phyloP scores from a whole-genome alignment of 2,329 filamentous ascomycete species.

The Exophiala phaeomuriformis region DNA sequence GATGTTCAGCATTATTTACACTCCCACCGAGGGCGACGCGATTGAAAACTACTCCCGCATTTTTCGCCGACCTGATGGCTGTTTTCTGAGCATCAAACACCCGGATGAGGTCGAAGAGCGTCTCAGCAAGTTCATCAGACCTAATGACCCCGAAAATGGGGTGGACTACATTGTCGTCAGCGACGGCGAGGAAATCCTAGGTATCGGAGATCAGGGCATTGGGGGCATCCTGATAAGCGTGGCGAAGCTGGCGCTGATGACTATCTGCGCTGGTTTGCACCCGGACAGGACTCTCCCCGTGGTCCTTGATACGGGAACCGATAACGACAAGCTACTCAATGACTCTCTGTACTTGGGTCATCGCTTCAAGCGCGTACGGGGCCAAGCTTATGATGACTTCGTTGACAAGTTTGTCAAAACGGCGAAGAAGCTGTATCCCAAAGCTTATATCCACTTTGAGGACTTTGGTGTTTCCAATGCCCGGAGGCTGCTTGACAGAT shows the following conservation, averaged over 20 bases:
- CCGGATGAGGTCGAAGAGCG: conserved; percentile 53
- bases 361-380: conserved; percentile 57
- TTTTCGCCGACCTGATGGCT: conserved; percentile 72
- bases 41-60: conserved; percentile 76
- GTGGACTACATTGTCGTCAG: conserved; percentile 85
- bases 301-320: conserved; percentile 76
- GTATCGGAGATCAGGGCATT: conserved; percentile 82
- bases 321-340: conserved; percentile 66
- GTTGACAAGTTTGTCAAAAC: conserved; percentile 66
- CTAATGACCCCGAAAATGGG: conserved; percentile 13
- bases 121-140: conserved; percentile 50
- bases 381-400: conserved; percentile 67
- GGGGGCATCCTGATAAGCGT: conserved; percentile 77
- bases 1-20: conserved; percentile 88
- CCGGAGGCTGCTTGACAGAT: conserved; percentile 66
- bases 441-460: conserved; percentile 81
- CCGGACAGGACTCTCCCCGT: conserved; percentile 71
- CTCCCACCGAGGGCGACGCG: conserved; percentile 73
- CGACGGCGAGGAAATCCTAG: conserved; percentile 62
- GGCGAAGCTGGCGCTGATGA: conserved; percentile 75
- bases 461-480: conserved; percentile 78
- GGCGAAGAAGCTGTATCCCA: conserved; percentile 63
- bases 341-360: conserved; percentile 77
- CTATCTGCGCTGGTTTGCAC: conserved; percentile 79
- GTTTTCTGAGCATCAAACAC: conserved; percentile 69